A percentile compares a stretch with the other conserved stretches of the same genome.
Conservation (phyloP, 1,139 yeast species). For the Waltiozyma sp. region DNA sequence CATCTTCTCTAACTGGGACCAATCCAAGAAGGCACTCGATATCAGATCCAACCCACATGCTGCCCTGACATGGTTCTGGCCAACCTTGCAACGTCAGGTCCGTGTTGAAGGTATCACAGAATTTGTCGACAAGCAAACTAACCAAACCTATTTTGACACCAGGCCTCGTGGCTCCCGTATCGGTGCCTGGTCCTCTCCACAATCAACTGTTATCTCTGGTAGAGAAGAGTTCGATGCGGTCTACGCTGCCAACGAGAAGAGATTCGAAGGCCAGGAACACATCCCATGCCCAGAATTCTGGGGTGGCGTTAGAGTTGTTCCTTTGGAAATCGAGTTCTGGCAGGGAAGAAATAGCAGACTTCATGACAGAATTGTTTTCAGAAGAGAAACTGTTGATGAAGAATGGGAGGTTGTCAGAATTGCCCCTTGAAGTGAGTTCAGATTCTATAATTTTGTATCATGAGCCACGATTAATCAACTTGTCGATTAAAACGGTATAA, state of each 20-base stretch:
- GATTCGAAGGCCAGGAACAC: slow-evolving; percentile 50
- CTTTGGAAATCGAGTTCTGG: slow-evolving; percentile 92
- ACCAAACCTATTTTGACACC: slow-evolving; percentile 68
- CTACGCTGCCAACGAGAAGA: slow-evolving; percentile 36
- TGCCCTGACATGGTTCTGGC: slow-evolving; percentile 89
- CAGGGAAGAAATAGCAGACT: slow-evolving; percentile 87
- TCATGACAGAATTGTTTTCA: slow-evolving; percentile 80
- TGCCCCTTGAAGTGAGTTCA: slow-evolving; percentile 43
- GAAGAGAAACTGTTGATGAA: slow-evolving; percentile 38
- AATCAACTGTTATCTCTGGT: slow-evolving; percentile 46
- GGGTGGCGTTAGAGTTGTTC: slow-evolving; percentile 90
- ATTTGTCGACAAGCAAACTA: slow-evolving; percentile 59
- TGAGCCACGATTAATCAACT: no score
- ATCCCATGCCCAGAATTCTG: slow-evolving; percentile 89
- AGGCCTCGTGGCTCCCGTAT: slow-evolving; percentile 88
- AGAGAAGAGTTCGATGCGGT: slow-evolving; percentile 53
- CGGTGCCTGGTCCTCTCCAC: slow-evolving; percentile 97
- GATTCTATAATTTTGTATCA: no score
- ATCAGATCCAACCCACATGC: slow-evolving; percentile 64
- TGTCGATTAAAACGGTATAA: no score
- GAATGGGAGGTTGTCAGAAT: slow-evolving; percentile 60
- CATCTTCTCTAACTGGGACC: slow-evolving; percentile 86
- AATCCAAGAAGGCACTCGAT: slow-evolving; percentile 72
- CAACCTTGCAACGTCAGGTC: slow-evolving; percentile 79
- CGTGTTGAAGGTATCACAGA: slow-evolving; percentile 84